These are phyloP conservation scores for Alliaria petiolata DNA, from an alignment of 345 rosid species.

Conservation along the genomic window DNA sequence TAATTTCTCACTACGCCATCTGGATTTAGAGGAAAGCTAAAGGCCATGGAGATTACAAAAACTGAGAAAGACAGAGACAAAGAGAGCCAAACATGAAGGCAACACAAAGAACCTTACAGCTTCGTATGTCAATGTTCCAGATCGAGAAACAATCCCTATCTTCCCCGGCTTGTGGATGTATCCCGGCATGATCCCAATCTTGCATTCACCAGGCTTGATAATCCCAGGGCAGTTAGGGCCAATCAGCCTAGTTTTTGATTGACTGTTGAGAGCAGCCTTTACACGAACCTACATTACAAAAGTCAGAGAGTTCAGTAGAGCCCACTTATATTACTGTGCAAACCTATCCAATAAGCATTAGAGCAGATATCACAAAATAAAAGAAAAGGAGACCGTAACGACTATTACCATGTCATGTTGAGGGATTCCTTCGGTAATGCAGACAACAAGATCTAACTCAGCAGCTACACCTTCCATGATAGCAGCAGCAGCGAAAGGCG, in stretches of 20 bases:
- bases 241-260: slow-evolving; percentile 73
- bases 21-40: background rate
- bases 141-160: slow-evolving; percentile 88
- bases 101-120: slow-evolving; percentile 53
- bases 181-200: slow-evolving; percentile 94
- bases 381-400: background rate
- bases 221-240: slow-evolving; percentile 96
- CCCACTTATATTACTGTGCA: background rate
- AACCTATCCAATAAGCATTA: background rate
- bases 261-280: slow-evolving; percentile 73
- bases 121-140: slow-evolving; percentile 94
- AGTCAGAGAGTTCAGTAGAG: background rate
- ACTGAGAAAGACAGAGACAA: background rate
- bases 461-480: slow-evolving; percentile 88
- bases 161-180: slow-evolving; percentile 92
- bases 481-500: slow-evolving; percentile 88
- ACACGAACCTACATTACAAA: slow-evolving; percentile 56
- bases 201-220: slow-evolving; percentile 92
- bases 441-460: slow-evolving; percentile 78
- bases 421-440: slow-evolving; percentile 88
- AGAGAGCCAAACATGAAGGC: background rate
- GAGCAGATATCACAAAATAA: background rate
- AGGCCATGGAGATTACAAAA: too few relatives aligned
- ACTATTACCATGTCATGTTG: slow-evolving; percentile 79
- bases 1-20: background rate